These are phyloP conservation scores for Daedaleopsis nitida DNA, from an alignment of 768 basidiomycete species.

Conservation along the genomic window DNA sequence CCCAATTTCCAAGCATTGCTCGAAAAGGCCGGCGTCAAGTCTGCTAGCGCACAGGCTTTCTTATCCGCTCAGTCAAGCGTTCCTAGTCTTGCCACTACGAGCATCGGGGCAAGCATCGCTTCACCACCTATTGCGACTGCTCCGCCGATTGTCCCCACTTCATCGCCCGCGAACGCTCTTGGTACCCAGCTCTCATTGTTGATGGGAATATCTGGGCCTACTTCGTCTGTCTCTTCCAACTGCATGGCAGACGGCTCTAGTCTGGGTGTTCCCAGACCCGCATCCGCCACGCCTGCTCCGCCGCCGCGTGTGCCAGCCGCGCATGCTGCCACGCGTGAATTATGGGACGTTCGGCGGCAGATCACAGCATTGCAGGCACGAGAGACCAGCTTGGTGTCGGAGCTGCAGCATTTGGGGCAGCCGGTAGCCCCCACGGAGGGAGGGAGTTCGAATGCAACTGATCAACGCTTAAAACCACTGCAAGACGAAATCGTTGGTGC, in stretches of 20 bases:
- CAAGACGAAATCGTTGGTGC: conserved; percentile 21
- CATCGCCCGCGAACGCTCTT: background rate
- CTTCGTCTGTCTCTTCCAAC: background rate
- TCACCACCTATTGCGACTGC: background rate
- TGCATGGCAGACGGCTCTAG: conserved; percentile 3
- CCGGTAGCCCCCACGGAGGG: conserved; percentile 3
- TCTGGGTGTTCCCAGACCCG: conserved; percentile 1
- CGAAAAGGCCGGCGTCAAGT: conserved; percentile 18
- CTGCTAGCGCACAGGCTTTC: conserved; percentile 12
- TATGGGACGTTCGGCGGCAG: conserved; percentile 32
- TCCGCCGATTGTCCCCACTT: background rate
- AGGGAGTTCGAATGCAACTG: conserved; percentile 3
- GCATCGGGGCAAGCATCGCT: background rate
- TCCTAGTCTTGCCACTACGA: conserved; percentile 1
- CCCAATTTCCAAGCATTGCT: conserved; percentile 18
- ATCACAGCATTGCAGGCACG: conserved; percentile 29
- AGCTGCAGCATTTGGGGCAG: conserved; percentile 16
- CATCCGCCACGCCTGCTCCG: background rate
- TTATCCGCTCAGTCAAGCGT: conserved; percentile 6
- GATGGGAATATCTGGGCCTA: background rate
- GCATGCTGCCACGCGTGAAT: conserved; percentile 21
- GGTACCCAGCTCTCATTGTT: background rate
- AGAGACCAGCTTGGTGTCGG: conserved; percentile 18
- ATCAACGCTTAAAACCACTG: background rate
- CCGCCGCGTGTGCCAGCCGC: background rate